Conservation (phyloP, 768 basidiomycete genomes). For the Lyophyllum shimeji region DNA sequence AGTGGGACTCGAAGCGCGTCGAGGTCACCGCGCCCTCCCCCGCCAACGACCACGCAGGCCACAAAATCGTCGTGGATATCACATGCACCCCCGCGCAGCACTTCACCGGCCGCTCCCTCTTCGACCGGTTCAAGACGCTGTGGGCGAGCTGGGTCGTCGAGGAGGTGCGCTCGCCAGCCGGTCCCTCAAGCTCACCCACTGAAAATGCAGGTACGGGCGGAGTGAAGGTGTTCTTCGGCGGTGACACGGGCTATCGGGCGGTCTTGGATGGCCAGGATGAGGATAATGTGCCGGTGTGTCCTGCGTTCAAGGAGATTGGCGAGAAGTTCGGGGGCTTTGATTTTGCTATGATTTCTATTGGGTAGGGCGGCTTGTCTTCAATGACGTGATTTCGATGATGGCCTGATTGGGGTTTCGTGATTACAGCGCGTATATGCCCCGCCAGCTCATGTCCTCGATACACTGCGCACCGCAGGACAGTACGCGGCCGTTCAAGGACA, state of each 20-base stretch:
- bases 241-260: constrained; percentile 65
- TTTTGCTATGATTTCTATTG: constrained; percentile 71
- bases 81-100: constrained; percentile 70
- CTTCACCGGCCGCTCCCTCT: constrained; percentile 47
- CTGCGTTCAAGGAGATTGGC: constrained; percentile 74
- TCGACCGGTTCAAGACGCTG: constrained; percentile 55
- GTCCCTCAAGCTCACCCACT: not conserved
- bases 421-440: constrained; percentile 58
- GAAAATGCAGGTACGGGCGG: not conserved
- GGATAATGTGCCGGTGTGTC: constrained; percentile 58
- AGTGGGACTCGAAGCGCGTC: constrained; percentile 56
- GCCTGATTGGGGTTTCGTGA: not conserved
- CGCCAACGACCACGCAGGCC: not conserved
- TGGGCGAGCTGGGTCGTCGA: constrained; percentile 71
- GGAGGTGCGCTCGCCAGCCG: constrained; percentile 35
- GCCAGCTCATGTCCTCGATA: constrained; percentile 55
- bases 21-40: constrained; percentile 25
- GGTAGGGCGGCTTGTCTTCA: constrained; percentile 27
- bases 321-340: constrained; percentile 62
- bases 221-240: constrained; percentile 58
- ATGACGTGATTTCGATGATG: not conserved
- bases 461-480: constrained; percentile 71
- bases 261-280: constrained; percentile 48
- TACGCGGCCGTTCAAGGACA: constrained; percentile 64
- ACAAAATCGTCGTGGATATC: constrained; percentile 37